Evolutionary conservation across 768 basidiomycete genomes (phyloP), one percentile per base, ranked within the genome.

Genomic region (Strobilomyces dryophilus): DNA sequence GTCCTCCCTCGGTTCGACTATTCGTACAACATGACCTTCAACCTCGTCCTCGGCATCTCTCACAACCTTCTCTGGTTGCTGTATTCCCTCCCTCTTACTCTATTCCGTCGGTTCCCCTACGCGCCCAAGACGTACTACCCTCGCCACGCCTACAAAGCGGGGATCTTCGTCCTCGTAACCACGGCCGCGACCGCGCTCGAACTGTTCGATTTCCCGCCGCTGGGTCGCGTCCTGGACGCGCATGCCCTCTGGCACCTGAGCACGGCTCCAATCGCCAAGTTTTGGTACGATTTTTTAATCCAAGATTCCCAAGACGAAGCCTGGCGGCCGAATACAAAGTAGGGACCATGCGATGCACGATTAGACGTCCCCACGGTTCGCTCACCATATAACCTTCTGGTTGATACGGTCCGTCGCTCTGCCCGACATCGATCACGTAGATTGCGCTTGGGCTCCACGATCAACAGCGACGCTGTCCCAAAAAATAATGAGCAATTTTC

Each of bases 221-320:
- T 84, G 69, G 63, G 65, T n/a, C 69, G 93, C 32, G 68, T 83
- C 8, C 74, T 98, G 20, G 95, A 98, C 65, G 93, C 95, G 0
- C 97, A 98, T 68, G 78, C 92, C 3, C 71, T 98, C 15, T 98
- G 95, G 97, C 95, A 99, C 68, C 74, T 89, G 8, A 78, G 82
- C 4, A 99, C 95, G 0, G 86, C 80, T 1, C 86, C 87, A 0
- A 81, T 98, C 31, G 82, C 84, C 4, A 63, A 78, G 44, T 75
- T 80, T 42, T 98, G 95, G 95, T 98, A 95, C 62, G 73, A 79
- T n/a, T 95, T 95, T 61, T 67, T 95, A 29, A 64, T 88, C 8
- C 67, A 82, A 58, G 94, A 95, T 66, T 76, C 90, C 1, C 71
- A 76, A 45, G 87, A 92, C 59, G 71, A 74, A 11, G 82, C 83